Base-by-base conservation (phyloP, 108 stramenopile species). In the Pinguiococcus pyrenoidosus region DNA sequence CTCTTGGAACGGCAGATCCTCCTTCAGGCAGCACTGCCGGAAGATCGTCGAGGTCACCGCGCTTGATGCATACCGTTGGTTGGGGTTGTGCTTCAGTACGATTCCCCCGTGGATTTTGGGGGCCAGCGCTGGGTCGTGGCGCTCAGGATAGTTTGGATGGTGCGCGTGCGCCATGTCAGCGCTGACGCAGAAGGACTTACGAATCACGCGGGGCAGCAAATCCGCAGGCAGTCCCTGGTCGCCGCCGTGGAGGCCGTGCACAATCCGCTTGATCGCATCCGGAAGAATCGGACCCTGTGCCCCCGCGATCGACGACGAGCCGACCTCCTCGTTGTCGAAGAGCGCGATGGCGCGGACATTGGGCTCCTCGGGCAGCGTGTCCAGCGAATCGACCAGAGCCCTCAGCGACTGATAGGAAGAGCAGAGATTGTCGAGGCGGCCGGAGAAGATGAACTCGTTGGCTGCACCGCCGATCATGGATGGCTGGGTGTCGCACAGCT, bases 321-420 rank as follows among this genome's bases (percentile, higher is more conserved):
- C 92, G 20, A 94, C 79, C 59, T 98, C 96, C 69, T 98, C 96
- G 53, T 98, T 89, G 68, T 98, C 96, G 57, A 95, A 98, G 44
- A 94, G 72, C 5, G 82, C 84, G 34, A 87, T 69, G 60, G 91
- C 68, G 26, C 75, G 68, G 24, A 92, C 73, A 41, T 82, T 83
- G 7, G 46, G 28, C 35, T 81, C 84, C 6, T 54, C 49, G 24
- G 69, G 51, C 23, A 79, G 36, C 13, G 48, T 8, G 8, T 4
- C 1, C 9, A 1, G 4, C 10, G 8, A 24, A 1, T 18, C 9
- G 17, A 18, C 68, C 25, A 17, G 34, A 14, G 27, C 25, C 21
- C 5, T 6, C 37, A 36, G 16, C 9, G 29, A 52, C 62, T 68
- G 66, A 64, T 85, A 98, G 51, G 91, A 91, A 39, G 77, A 81